Percentiles rank a stretch among this genome's conserved stretches.
Evolutionary conservation across 1,284 basidiomycete genomes (phyloP).

Genomic region (Sporisorium sorghi): DNA sequence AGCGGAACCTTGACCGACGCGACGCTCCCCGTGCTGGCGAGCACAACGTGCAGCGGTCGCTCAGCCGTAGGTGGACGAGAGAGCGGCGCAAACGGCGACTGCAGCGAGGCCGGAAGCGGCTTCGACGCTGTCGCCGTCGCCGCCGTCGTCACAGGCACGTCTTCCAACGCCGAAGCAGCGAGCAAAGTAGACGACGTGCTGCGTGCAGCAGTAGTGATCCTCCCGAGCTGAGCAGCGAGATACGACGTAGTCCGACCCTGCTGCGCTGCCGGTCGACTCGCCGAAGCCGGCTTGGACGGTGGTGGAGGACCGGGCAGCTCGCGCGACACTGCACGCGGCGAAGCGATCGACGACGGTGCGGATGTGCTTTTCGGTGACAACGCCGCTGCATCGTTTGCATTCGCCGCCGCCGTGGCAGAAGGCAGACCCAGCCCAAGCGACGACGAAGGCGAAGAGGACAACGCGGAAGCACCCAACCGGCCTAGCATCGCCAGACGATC

Average conservation of each 20-base stretch:
- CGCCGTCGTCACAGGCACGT: not conserved
- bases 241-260: constrained; percentile 15
- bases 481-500: constrained; percentile 73
- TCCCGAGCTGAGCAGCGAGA: constrained; percentile 8
- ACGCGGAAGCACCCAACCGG: constrained; percentile 27
- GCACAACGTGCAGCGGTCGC: constrained; percentile 75
- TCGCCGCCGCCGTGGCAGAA: not conserved
- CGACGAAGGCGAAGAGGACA: constrained; percentile 18
- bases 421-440: constrained; percentile 18
- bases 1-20: constrained; percentile 92
- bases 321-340: constrained; percentile 18
- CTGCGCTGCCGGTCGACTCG: not conserved
- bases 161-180: not conserved
- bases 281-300: constrained; percentile 18
- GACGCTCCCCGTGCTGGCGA: constrained; percentile 91
- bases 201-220: not conserved
- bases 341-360: not conserved
- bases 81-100: constrained; percentile 54
- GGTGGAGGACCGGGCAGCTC: constrained; percentile 37
- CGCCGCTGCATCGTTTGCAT: not conserved
- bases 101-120: constrained; percentile 54
- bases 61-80: constrained; percentile 41
- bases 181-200: constrained; percentile 6
- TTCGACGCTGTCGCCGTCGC: not conserved
- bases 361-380: not conserved